Base-by-base conservation (phyloP, 805 yeast species). In the Yarrowia yakushimensis region DNA sequence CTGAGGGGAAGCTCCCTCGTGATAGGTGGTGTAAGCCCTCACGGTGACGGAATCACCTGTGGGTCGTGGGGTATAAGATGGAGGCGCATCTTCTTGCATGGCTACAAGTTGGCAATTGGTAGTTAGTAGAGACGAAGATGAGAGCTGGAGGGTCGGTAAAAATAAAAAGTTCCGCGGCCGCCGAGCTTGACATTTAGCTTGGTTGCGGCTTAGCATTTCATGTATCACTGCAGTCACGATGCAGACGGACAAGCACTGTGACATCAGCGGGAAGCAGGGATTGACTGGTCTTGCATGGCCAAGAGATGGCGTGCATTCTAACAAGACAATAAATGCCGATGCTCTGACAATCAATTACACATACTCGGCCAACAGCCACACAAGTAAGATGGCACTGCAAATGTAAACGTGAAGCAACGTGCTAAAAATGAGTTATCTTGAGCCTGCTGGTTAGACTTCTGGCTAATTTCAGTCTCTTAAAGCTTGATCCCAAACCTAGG, bases 1-100 rank as follows among this genome's bases (percentile, higher is more conserved):
- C 31, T 52, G 43, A 17, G 59, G 59, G 17, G 59, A 52, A 25
- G 59, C 59, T n/a, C 59, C 59, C 33, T 52, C 59, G 25, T 52
- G 59, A 11, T 52, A 52, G 23, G 43, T 36, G 4, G 59, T 34
- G 25, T 52, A 52, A 17, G 59, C 55, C 39, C 39, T 20, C n/a
- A 48, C 39, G 23, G 55, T 48, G 55, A 48, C 55, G 20, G 55
- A 48, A 8, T 48, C 55, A 4, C 39, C 39, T 1, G 55, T 48
- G 28, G 55, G 55, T 4, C 55, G 55, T 3, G 55, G 55, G 15
- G 55, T 48, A n/a, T 48, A 48, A 3, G 52, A n/a, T 13, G 55
- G 55, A 22, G 55, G 55, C 15, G 39, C 55, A 31, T 48, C 55
- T 31, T 46, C 54, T 30, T 48, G 39, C 55, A 48, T 48, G 55